Evolutionary conservation across 495 filamentous ascomycete species (phyloP).

Genomic region (Hyaloscypha finlandica): DNA sequence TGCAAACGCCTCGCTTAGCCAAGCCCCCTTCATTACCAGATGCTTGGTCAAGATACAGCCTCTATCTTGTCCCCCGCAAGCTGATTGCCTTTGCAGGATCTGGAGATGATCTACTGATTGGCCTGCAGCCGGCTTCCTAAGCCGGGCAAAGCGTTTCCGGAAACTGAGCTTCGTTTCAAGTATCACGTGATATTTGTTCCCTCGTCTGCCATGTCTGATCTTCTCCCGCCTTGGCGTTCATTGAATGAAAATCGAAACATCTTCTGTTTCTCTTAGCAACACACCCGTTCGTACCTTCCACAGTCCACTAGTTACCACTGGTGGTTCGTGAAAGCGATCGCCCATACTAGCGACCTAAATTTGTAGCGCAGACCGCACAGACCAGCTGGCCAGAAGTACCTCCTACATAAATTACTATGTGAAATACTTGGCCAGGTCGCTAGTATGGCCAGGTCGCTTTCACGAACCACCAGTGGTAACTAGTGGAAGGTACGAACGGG

Average conservation of each 20-base stretch:
- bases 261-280: background rate
- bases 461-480: no score
- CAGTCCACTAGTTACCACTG: no score
- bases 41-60: background rate
- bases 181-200: background rate
- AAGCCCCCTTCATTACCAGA: constrained; percentile 9
- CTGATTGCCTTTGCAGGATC: background rate
- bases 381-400: no score
- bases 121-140: background rate
- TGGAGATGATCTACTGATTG: background rate
- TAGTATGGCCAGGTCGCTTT: no score
- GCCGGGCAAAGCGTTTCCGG: background rate
- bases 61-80: background rate
- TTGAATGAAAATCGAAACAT: background rate
- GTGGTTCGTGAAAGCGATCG: no score
- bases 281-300: no score
- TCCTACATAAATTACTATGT: no score
- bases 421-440: no score
- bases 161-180: background rate
- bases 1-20: background rate
- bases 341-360: no score
- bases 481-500: no score
- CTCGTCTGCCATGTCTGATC: background rate
- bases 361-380: no score
- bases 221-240: background rate